Conservation (phyloP, 2,329 filamentous ascomycete genomes). For the Colletotrichum sp. region DNA sequence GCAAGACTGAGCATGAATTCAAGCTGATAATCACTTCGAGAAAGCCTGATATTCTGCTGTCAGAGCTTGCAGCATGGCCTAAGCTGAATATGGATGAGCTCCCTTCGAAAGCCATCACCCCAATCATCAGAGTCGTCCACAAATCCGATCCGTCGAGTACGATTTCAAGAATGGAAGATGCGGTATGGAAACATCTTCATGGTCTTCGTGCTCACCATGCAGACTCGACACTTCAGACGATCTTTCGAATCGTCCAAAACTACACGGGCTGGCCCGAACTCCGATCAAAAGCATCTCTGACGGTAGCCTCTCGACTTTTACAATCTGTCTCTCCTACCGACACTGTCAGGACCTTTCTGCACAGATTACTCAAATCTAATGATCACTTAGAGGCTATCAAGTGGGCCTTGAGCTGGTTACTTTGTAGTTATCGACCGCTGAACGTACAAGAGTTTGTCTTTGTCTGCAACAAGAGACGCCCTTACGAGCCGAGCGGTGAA, state of each 20-base stretch:
- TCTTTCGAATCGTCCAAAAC: not conserved
- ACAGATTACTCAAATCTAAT: not conserved
- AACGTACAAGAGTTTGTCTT: not conserved
- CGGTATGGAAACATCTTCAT: not conserved
- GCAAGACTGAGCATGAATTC: not conserved
- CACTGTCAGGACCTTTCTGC: not conserved
- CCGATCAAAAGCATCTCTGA: not conserved
- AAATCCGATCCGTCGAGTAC: not conserved
- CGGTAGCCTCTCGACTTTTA: not conserved
- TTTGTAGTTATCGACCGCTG: not conserved
- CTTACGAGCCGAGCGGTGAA: not conserved
- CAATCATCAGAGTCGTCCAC: not conserved
- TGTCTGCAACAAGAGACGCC: not conserved
- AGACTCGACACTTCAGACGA: not conserved
- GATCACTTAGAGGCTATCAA: not conserved
- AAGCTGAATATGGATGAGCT: not conserved
- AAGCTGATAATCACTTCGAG: not conserved
- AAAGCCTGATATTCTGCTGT: not conserved
- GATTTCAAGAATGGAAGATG: not conserved
- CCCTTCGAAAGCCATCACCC: not conserved
- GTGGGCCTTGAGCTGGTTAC: not conserved
- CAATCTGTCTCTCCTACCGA: not conserved
- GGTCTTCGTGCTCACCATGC: not conserved
- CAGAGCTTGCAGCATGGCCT: not conserved
- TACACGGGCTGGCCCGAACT: not conserved